Percentiles rank a stretch among this genome's conserved stretches.
These are phyloP conservation scores for Saprolegnia diclina DNA, from an alignment of 352 stramenopile species.

Conservation along the genomic window DNA sequence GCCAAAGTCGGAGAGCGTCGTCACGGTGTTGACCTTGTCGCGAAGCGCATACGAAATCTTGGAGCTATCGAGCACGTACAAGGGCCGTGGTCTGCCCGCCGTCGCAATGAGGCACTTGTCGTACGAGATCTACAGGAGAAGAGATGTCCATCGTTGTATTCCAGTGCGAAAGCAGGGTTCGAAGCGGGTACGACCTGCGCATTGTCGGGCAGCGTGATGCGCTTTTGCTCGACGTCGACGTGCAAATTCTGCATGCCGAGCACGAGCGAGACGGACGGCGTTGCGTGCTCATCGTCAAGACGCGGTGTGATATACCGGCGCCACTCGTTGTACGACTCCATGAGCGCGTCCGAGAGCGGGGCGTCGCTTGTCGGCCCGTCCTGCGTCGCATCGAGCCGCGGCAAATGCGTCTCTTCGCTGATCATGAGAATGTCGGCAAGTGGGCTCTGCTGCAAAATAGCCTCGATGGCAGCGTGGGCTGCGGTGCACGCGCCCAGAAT, in stretches of 20 bases:
- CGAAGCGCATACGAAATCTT: constrained; percentile 75
- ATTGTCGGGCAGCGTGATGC: constrained; percentile 71
- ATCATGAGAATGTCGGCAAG: constrained; percentile 85
- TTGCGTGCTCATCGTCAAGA: constrained; percentile 60
- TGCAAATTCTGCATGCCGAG: constrained; percentile 61
- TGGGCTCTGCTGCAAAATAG: constrained; percentile 80
- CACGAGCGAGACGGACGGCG: constrained; percentile 52
- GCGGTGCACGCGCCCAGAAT: constrained; percentile 85
- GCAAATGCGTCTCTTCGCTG: constrained; percentile 67
- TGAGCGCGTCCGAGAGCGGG: constrained; percentile 44
- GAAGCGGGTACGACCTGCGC: constrained; percentile 39
- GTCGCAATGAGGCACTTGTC: constrained; percentile 85
- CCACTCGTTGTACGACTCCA: constrained; percentile 89
- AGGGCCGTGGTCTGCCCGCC: constrained; percentile 68
- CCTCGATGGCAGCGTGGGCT: constrained; percentile 86
- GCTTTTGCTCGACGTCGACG: constrained; percentile 83
- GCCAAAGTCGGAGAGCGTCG: constrained; percentile 72
- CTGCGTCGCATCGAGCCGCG: constrained; percentile 48
- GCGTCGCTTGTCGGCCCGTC: constrained; percentile 29
- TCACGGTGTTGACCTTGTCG: constrained; percentile 83
- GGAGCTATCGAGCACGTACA: constrained; percentile 85
- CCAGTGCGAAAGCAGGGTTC: no score
- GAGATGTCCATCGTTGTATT: background rate
- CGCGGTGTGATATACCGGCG: constrained; percentile 71
- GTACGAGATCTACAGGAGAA: constrained; percentile 38